Conservation (phyloP, 2,329 filamentous ascomycete genomes). For the Trichoderma endophyticum region DNA sequence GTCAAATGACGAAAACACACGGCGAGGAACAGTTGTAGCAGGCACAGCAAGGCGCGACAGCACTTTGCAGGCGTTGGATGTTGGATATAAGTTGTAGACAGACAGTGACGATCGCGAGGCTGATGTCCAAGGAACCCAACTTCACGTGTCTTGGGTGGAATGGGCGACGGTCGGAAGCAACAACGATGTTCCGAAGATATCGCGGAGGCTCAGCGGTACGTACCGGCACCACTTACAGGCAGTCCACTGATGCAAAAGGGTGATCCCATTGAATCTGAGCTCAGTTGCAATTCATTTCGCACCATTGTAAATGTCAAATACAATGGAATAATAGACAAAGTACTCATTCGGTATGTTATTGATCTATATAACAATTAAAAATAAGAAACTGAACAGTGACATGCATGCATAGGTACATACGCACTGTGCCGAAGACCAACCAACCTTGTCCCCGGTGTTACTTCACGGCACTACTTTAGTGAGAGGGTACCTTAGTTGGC, state of each 20-base stretch:
- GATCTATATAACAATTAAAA: neutral
- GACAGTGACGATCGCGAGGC: slow-evolving; percentile 10
- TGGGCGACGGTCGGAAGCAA: neutral
- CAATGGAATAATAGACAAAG: neutral
- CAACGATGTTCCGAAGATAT: slow-evolving; percentile 13
- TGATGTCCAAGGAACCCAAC: slow-evolving; percentile 15
- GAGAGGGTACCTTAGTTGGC: neutral
- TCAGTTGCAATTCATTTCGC: neutral
- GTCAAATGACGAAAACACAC: neutral
- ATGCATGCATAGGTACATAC: neutral
- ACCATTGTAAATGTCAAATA: neutral
- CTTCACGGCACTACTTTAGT: neutral
- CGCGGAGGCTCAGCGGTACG: neutral
- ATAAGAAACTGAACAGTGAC: neutral
- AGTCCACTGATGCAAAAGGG: neutral
- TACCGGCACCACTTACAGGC: neutral
- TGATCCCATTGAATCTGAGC: neutral
- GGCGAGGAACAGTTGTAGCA: neutral
- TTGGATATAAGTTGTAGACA: neutral
- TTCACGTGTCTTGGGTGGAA: slow-evolving; percentile 11
- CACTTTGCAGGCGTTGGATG: neutral
- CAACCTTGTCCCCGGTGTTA: neutral
- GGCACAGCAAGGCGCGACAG: neutral
- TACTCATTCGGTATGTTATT: neutral
- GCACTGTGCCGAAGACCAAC: neutral